Base-by-base conservation (phyloP, 768 basidiomycete species). In the Holtermanniella nyarrowii region DNA sequence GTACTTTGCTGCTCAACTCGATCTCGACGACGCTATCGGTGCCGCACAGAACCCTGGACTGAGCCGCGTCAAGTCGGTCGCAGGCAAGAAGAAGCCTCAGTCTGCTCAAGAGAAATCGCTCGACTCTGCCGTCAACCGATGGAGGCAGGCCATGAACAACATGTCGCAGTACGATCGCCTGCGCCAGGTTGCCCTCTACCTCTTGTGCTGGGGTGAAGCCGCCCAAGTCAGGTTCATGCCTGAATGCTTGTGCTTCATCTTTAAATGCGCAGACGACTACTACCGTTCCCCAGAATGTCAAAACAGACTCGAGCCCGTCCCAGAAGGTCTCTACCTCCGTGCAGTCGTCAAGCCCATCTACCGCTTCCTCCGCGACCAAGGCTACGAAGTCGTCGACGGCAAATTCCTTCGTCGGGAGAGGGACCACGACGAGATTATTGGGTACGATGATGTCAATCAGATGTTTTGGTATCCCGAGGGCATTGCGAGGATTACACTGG, bases 381-480 rank as follows among this genome's bases (percentile, higher is more conserved):
- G 89, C 0, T 97, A 96, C 70, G 93, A 99, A 72, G 85, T 95
- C 37, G 78, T 87, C 21, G 93, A 96, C 64, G 89, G 89, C 31
- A 88, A 88, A 73, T 96, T 93, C 71, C 85, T 97, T 41, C 79
- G 88, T 66, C 78, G 86, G 65, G 95, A 99, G 77, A 77, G 77
- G 68, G 95, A 99, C 65, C 95, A 97, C 66, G 82, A 88, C 45
- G 78, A 82, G 55, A 90, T 96, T 63, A 93, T 99, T 65, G 95
- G 95, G 3, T 99, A 99, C 65, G 95, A 99, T 71, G 95, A 99
- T 73, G 85, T 97, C 57, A 99, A 99, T 69, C 93, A 99, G 70
- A 74, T 99, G 44, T 99, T 99, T 73, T 99, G 93, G 95, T 99
- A 97, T 71, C 95, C 93, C 2, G 95, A 99, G 58, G 95, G 95